Base-by-base conservation (phyloP, 2,329 filamentous ascomycete genomes). In the Scytalidium sp. region DNA sequence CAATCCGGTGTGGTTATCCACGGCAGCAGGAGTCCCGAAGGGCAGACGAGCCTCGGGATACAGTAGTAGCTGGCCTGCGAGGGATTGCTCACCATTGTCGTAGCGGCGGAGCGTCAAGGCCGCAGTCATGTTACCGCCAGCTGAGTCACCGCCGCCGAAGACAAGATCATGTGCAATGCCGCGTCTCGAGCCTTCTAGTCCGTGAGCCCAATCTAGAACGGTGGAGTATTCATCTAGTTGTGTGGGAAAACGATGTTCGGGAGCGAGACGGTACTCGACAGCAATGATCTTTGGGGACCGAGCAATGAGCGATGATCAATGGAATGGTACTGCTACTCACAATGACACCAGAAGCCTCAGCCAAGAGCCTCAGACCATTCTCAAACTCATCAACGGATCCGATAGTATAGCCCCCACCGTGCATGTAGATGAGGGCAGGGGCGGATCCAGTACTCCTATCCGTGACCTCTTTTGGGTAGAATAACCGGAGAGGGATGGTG, bases 381-480 rank as follows among this genome's bases (percentile, higher is more conserved):
- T 70, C 66, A 45, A 69, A 70, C 41, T 71, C 67, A 41, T 71
- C 63, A 8, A 69, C 64, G n/a, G 57, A 59, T 13, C 67, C 67
- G 21, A 70, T 60, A 1, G 66, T 69, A 53, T 68, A 71, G 1
- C 68, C 66, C 8, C 67, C 67, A 9, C 67, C 64, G 47, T 71
- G 69, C 48, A 70, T 65, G 50, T 70, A 69, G 3, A 70, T 62
- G 13, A 69, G 51, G 2, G 63, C 66, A 23, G 61, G 54, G 22
- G 50, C 52, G 45, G 62, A 45, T 52, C 51, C 11, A 50, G 27
- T 21, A 45, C 50, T 21, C 46, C 39, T 19, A 45, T 36, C 51
- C 43, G 43, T 54, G 27, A 47, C 46, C 19, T 43, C 44, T 42
- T 50, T 54, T 3, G 63, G 62, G 47, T 68, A 66, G n/a, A 69